Evolutionary conservation across 2,329 filamentous ascomycete genomes (phyloP), one percentile per base, ranked within the genome.

Genomic region (Epichloe brachyelytri): DNA sequence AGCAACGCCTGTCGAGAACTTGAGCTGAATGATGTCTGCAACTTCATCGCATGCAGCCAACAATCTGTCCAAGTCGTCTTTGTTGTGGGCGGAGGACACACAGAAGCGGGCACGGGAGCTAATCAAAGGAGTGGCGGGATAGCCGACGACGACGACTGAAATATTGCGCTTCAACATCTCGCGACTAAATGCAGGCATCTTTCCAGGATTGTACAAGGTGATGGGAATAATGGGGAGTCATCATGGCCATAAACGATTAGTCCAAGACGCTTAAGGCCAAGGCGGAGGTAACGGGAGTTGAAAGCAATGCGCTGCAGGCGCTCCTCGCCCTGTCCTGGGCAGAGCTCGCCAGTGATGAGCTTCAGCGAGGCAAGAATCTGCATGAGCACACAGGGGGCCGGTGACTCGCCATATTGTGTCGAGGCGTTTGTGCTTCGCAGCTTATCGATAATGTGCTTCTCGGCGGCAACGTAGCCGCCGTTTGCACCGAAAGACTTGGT

Each of bases 401-500:
- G 89, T 2, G 89, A 82, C 71, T 98, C 93, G 59, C 88, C 91
- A 57, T 85, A 89, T 52, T 90, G 78, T 39, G 87, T 89, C 39
- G 86, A 89, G 15, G 90, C 86, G 61, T 97, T 97, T 58, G 83
- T 86, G 52, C 79, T 80, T 58, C 86, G 81, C 52, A 98, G 82
- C 71, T 95, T 95, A 68, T 95, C 88, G 60, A 98, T 91, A 64
- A 96, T 87, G 59, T 80, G 73, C 71, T 94, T 93, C 55, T 95
- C 87, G 17, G 83, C 90, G 11, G 89, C 88, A 58, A 98, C 79
- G 66, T 98, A 98, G 56, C 93, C 93, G 63, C 93, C 93, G 62
- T 98, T 98, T 58, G 93, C 93, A 60, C 93, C 93, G 60, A 98
- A 98, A 1, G 93, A 97, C 69, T 98, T 98, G 56, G 93, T 98